phyloP scores from a whole-genome alignment of 2,329 filamentous ascomycete genomes.

The Anisogramma anomala region DNA sequence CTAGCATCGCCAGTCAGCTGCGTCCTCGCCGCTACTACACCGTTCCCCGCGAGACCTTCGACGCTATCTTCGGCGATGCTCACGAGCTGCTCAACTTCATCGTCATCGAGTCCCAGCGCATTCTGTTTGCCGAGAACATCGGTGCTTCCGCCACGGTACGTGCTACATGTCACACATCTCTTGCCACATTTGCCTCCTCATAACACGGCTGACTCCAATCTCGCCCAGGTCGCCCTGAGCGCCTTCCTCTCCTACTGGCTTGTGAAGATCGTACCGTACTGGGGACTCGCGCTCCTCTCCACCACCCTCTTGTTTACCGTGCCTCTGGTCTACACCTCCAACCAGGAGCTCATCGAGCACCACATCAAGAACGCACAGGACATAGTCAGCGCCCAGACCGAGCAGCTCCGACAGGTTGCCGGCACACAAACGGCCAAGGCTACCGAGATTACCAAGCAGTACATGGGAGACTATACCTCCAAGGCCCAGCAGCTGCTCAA shows the following conservation, averaged over 20 bases:
- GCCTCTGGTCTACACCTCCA: slow-evolving; percentile 53
- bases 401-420: slow-evolving; percentile 49
- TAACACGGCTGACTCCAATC: slow-evolving; percentile 6
- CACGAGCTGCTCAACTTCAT: slow-evolving; percentile 63
- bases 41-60: slow-evolving; percentile 49
- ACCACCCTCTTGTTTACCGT: slow-evolving; percentile 49
- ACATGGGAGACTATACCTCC: slow-evolving; percentile 54
- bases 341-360: slow-evolving; percentile 58
- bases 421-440: slow-evolving; percentile 54
- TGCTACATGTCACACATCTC: slow-evolving; percentile 17
- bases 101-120: slow-evolving; percentile 56
- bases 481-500: slow-evolving; percentile 56
- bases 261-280: slow-evolving; percentile 58
- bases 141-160: slow-evolving; percentile 47
- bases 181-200: slow-evolving; percentile 3
- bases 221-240: slow-evolving; percentile 41
- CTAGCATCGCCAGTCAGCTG: slow-evolving; percentile 52
- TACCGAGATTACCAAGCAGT: slow-evolving; percentile 53
- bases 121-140: slow-evolving; percentile 58
- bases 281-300: slow-evolving; percentile 52
- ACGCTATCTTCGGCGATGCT: slow-evolving; percentile 49
- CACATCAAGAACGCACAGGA: slow-evolving; percentile 47
- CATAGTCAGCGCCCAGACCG: slow-evolving; percentile 49
- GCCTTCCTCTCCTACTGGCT: slow-evolving; percentile 57
- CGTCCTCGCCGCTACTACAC: slow-evolving; percentile 59